Evolutionary conservation across 768 basidiomycete species (phyloP).

Genomic region (Lactarius akahatsu): DNA sequence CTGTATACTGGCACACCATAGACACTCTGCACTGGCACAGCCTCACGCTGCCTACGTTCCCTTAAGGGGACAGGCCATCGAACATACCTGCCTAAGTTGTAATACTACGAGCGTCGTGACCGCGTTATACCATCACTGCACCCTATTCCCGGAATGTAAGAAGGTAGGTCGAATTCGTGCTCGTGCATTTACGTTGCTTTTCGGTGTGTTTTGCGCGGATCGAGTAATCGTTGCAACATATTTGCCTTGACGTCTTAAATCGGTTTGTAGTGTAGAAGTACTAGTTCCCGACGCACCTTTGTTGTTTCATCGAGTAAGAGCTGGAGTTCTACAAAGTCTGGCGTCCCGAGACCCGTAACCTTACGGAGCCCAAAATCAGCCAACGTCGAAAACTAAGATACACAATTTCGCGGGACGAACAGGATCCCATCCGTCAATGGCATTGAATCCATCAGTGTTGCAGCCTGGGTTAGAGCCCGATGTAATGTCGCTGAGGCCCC

Average conservation of each 20-base stretch:
- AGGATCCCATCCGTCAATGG: not conserved
- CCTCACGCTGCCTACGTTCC: not conserved
- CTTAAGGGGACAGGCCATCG: not conserved
- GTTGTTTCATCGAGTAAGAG: no score
- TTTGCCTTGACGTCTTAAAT: no score
- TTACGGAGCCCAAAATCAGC: not conserved
- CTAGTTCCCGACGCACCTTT: no score
- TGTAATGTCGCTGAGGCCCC: not conserved
- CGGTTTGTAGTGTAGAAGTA: no score
- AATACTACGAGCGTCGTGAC: not conserved
- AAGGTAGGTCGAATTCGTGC: no score
- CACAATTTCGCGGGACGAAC: not conserved
- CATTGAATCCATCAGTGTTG: not conserved
- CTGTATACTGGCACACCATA: not conserved
- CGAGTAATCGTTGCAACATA: no score
- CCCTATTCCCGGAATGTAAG: no score
- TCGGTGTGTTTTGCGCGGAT: no score
- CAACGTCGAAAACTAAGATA: not conserved
- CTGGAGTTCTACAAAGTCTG: not conserved
- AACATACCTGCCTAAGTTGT: no score
- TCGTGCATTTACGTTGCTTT: no score
- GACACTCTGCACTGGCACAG: no score
- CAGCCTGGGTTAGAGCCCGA: not conserved
- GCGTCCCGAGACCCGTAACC: not conserved
- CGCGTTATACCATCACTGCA: not conserved